Conservation (phyloP, 2,329 filamentous ascomycete genomes). For the Fusarium sp. region DNA sequence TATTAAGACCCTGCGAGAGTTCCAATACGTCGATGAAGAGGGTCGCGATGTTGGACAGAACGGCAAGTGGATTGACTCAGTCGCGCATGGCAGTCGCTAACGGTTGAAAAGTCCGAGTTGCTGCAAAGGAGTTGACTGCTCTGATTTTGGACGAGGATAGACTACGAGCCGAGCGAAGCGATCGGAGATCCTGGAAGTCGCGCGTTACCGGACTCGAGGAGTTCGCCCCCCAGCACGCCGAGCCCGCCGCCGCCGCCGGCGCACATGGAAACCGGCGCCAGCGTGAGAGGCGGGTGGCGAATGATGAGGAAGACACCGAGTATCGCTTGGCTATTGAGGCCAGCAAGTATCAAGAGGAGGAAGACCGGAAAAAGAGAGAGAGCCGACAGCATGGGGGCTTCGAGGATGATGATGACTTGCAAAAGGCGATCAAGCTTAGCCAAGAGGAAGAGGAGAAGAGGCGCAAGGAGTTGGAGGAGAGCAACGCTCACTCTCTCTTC, state of each 20-base stretch:
- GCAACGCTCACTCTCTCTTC: conserved; percentile 88
- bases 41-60: conserved; percentile 96
- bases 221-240: conserved; percentile 64
- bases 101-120: conserved; percentile 79
- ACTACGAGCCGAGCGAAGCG: conserved; percentile 87
- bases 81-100: conserved; percentile 30
- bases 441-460: conserved; percentile 94
- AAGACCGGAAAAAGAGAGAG: conserved; percentile 82
- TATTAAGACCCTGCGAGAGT: conserved; percentile 97
- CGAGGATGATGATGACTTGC: conserved; percentile 84
- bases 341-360: conserved; percentile 94
- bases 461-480: conserved; percentile 86
- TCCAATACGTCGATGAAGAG: conserved; percentile 96
- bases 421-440: conserved; percentile 94
- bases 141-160: conserved; percentile 95
- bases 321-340: conserved; percentile 92
- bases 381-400: conserved; percentile 63
- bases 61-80: conserved; percentile 67
- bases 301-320: conserved; percentile 89
- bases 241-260: conserved; percentile 40
- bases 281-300: conserved; percentile 62
- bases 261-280: conserved; percentile 50
- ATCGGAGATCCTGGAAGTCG: conserved; percentile 96
- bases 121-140: conserved; percentile 94
- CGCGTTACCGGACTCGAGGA: conserved; percentile 95